Evolutionary conservation across 108 stramenopile species (phyloP), one percentile per base, ranked within the genome.

Genomic region (Licmophora abbreviata): DNA sequence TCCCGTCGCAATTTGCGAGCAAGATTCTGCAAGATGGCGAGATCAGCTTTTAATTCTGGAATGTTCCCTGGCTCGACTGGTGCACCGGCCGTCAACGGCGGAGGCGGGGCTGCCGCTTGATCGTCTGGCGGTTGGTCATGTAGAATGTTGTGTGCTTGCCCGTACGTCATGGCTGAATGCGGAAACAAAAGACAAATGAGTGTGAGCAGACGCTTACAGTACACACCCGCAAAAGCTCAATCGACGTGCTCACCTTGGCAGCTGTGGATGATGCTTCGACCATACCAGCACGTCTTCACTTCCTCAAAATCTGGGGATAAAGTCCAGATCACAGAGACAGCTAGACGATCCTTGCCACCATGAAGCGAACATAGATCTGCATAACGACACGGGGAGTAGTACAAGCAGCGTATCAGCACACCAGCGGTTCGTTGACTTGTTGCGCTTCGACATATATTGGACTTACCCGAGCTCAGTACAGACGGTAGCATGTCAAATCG

Each of bases 401-500:
- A 30, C 14, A 9, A 29, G 30, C 6, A 25, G 23, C 25, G 15
- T n/a, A 23, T 21, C 17, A 29, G 15, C 14, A 28, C 22, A 21
- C 26, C 23, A 40, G 20, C 5, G 38, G 15, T 3, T 5, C 2
- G 15, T 40, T 40, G 18, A 18, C 20, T 40, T 35, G 34, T 35
- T 35, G 34, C 34, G 9, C 12, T 9, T 35, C 34, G 12, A 12
- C 12, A 35, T 12, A 35, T 35, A 12, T 14, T 9, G 1, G 8
- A 52, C 50, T n/a, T 61, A 61, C 60, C 61, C 1, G 69, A 67
- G 48, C 77, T 79, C 32, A 94, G 68, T n/a, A 85, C 31, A 9
- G 69, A 44, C 0, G 93, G 93, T 14, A 94, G 59, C 93, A 94
- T 94, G 38, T 94, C 90, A 54, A 90, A 76, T 15, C 93, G 54